phyloP scores from a whole-genome alignment of 2,329 filamentous ascomycete species.

The Fusarium sp. region DNA sequence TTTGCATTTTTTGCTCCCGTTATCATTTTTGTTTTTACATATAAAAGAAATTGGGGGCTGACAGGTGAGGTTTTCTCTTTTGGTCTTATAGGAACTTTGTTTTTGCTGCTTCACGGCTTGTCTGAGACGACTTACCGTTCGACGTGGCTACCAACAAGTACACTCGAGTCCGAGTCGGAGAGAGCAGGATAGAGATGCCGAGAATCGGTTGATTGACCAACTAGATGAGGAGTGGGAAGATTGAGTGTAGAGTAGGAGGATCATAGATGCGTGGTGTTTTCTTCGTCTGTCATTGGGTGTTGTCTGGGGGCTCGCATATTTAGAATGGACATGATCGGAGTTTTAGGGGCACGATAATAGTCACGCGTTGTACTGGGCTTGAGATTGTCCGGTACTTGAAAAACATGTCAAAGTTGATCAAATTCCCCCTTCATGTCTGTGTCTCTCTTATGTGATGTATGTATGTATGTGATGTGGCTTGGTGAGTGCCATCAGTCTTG shows the following conservation, averaged over 20 bases:
- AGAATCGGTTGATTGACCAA: slow-evolving; percentile 94
- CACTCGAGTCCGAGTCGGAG: slow-evolving; percentile 61
- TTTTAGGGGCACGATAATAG: slow-evolving; percentile 32
- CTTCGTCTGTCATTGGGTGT: not conserved
- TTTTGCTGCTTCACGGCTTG: slow-evolving; percentile 76
- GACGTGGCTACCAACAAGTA: slow-evolving; percentile 74
- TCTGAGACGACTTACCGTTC: slow-evolving; percentile 69
- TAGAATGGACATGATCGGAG: slow-evolving; percentile 35
- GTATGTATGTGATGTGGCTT: not conserved
- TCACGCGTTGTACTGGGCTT: slow-evolving; percentile 19
- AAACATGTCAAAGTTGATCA: slow-evolving; percentile 22
- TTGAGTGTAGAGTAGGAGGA: slow-evolving; percentile 40
- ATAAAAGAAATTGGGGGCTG: slow-evolving; percentile 31
- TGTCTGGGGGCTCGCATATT: slow-evolving; percentile 14
- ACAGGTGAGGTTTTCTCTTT: slow-evolving; percentile 31
- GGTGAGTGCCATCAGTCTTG: not conserved
- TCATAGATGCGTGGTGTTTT: slow-evolving; percentile 1
- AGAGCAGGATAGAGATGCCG: slow-evolving; percentile 73
- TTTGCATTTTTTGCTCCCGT: not conserved
- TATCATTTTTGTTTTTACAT: not conserved
- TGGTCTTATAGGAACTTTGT: slow-evolving; percentile 65
- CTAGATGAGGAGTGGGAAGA: slow-evolving; percentile 98
- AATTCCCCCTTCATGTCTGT: not conserved
- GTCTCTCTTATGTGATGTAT: not conserved
- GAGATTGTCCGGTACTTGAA: slow-evolving; percentile 11